Base-by-base conservation (phyloP, 257 asterid species). In the Cinchona pubescens region DNA sequence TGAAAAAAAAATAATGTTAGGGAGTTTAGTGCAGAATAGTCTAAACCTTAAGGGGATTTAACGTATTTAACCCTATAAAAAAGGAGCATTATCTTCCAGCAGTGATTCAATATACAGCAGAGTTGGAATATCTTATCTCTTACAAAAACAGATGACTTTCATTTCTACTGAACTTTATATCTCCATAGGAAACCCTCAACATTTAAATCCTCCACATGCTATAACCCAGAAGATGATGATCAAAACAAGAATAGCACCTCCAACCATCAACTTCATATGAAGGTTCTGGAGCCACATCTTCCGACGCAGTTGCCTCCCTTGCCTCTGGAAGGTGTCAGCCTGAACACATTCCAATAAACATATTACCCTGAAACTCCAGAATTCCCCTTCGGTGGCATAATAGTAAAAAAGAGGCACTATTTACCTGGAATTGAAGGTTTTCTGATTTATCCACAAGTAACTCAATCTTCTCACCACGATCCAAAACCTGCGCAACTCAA, bases 241-340 rank as follows among this genome's bases (percentile, higher is more conserved):
- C 25, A 91, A 70, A 76, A 72, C 58, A 19, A 89, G 63, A 68
- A 91, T 29, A 30, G 75, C 87, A 67, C 96, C 97, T 56, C 91
- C 96, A 67, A 94, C 82, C 90, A 89, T 85, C 73, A 92, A 82
- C 86, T 89, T 94, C 87, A 85, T 88, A 85, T 84, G 94, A 82
- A 94, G 92, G 87, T 83, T 94, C 83, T 94, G 97, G 82, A 92
- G 72, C 98, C 97, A 94, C 98, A 94, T 92, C 77, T 92, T 94
- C 77, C 97, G 87, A 21, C 98, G 90, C 9, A 94, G 87, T 80
- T 89, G 94, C 86, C 98, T 85, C 38, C 98, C 98, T 78, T 94
- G 98, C 85, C 98, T 87, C 80, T 94, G 98, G 83, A 94, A 94
- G 83, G 96, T 92, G 81, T 94, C 98, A 51, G 98, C 98, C 98